These are phyloP conservation scores for Fusarium sp. DNA, from an alignment of 2,329 filamentous ascomycete genomes.

Conservation along the genomic window DNA sequence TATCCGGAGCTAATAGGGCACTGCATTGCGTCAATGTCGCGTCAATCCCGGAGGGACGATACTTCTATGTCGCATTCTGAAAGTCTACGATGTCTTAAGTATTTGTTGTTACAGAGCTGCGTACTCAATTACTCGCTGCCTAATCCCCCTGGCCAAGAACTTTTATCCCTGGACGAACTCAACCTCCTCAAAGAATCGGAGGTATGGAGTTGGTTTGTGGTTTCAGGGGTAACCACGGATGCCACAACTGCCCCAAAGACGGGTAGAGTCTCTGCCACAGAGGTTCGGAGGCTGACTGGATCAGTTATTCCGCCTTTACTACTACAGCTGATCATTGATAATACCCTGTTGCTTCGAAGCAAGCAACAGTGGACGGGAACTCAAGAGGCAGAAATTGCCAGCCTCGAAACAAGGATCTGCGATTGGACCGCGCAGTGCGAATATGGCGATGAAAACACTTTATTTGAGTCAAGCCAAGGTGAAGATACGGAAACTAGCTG, in stretches of 20 bases:
- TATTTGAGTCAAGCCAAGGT: background rate
- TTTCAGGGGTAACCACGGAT: background rate
- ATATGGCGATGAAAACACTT: background rate
- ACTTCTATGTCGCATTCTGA: background rate
- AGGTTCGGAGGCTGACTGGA: background rate
- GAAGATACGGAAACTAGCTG: background rate
- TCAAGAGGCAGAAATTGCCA: background rate
- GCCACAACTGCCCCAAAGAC: background rate
- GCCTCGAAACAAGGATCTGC: background rate
- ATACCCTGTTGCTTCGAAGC: background rate
- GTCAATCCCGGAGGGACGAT: too few relatives aligned
- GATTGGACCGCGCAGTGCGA: background rate
- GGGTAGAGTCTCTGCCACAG: background rate
- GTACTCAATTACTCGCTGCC: background rate
- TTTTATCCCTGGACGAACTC: background rate
- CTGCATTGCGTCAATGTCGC: background rate
- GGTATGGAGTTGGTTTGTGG: background rate
- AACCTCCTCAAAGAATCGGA: background rate
- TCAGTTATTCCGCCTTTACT: background rate
- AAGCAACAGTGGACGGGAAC: background rate
- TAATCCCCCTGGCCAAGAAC: background rate
- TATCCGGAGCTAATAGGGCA: background rate
- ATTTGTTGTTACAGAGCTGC: background rate
- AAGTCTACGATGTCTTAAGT: background rate
- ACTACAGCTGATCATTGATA: background rate